Evolutionary conservation across 83 land plant species (phyloP).

Genomic region (Isoetes engelmannii): DNA sequence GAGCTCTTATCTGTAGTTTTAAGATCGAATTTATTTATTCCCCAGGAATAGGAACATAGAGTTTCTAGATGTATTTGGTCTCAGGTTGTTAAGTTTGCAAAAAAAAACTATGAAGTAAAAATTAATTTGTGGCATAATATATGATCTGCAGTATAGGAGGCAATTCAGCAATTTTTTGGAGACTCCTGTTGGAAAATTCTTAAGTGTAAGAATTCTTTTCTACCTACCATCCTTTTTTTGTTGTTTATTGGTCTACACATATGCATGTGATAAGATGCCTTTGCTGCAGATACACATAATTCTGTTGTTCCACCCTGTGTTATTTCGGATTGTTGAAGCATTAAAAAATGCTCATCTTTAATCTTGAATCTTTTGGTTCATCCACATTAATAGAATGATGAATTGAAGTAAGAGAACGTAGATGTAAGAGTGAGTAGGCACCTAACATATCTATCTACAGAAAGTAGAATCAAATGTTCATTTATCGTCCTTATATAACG

Average conservation of each 20-base stretch:
- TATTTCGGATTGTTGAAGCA: not conserved
- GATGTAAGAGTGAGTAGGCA: no score
- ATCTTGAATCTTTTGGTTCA: not conserved
- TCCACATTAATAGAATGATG: no score
- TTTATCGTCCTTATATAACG: no score
- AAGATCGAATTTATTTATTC: no score
- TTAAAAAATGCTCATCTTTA: not conserved
- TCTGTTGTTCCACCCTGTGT: not conserved
- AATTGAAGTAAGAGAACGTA: no score
- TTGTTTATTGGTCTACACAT: not conserved
- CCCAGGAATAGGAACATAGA: no score
- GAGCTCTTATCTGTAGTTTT: no score
- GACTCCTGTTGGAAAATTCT: conserved; percentile 68
- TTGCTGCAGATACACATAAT: not conserved
- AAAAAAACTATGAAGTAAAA: not conserved
- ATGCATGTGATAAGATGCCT: not conserved
- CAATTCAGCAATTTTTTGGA: conserved; percentile 50
- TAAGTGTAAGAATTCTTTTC: conserved; percentile 48
- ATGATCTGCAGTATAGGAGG: conserved; percentile 67
- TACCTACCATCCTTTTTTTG: conserved; percentile 4
- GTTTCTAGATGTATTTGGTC: no score
- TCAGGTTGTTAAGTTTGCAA: no score
- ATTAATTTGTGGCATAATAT: conserved; percentile 6
- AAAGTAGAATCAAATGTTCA: no score
- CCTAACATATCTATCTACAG: no score